Base-by-base conservation (phyloP, 2,329 filamentous ascomycete species). In the Bisporella sp. region DNA sequence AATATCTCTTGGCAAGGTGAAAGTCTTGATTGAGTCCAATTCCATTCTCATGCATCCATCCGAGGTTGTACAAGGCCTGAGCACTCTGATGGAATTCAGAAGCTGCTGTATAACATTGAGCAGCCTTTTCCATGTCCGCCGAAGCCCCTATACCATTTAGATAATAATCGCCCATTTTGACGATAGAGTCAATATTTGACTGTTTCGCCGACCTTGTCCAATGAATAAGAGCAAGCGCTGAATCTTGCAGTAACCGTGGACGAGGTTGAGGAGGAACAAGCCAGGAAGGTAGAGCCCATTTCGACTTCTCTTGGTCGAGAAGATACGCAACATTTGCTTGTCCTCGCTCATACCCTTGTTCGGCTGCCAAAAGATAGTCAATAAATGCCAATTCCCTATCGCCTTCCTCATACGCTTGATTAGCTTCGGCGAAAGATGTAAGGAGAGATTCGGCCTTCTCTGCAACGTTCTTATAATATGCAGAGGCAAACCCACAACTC, bases 1-100 rank as follows among this genome's bases (percentile, higher is more conserved):
- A 99, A 69, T 91, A 96, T 48, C 93, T 78, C 70, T 99, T 99
- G 2, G 95, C 93, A 50, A 99, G 82, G 64, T 99, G 93, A 66
- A 95, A 99, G 65, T 99, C 93, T 66, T 99, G 93, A 49, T 87
- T 85, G 21, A 97, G 79, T 2, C 91, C 89, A 46, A 97, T 77
- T 6, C 93, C 93, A 63, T 97, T 96, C 69, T 99, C 93, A 64
- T 99, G 90, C 92, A 99, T 97, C 93, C 93, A 99, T 5, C 93
- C 95, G 11, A 99, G 75, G 62, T 99, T 97, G 80, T 90, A 99
- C 51, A 96, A 81, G 11, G 95, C 93, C 69, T 99, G 95, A 2
- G 92, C 93, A 60, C 89, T 95, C 64, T 90, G 86, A 59, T 92
- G 84, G 53, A 87, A 90, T 64, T 99, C 93, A 0, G 91, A 91